Conservation (phyloP, 1,284 basidiomycete genomes). For the Puccinia triticina region DNA sequence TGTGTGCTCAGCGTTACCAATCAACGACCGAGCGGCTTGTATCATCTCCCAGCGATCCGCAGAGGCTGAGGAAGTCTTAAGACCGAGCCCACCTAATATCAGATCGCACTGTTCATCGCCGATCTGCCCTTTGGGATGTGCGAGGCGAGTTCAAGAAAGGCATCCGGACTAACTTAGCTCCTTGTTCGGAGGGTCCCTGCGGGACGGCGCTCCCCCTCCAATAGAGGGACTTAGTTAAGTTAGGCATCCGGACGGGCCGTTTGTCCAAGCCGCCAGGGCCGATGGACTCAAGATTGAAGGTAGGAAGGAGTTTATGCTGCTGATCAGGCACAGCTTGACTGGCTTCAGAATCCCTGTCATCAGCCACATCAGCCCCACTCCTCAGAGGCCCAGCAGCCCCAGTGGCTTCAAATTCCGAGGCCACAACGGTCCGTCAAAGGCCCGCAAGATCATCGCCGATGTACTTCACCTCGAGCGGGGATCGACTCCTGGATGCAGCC, state of each 20-base stretch:
- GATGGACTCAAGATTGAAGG: constrained; percentile 20
- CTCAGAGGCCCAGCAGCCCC: constrained; percentile 79
- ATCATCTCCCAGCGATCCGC: constrained; percentile 80
- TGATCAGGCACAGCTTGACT: constrained; percentile 65
- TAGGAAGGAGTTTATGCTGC: constrained; percentile 53
- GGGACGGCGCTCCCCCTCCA: no score
- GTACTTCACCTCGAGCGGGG: constrained; percentile 74
- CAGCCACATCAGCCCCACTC: constrained; percentile 89
- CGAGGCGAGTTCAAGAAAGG: constrained; percentile 70
- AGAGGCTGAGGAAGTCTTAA: constrained; percentile 65
- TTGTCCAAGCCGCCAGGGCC: constrained; percentile 61
- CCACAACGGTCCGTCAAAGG: constrained; percentile 67
- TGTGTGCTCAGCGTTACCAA: constrained; percentile 81
- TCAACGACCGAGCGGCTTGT: constrained; percentile 85
- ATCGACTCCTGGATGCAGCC: no score
- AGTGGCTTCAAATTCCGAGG: constrained; percentile 92
- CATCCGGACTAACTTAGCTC: no score
- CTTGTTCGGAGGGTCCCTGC: no score
- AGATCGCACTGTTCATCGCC: constrained; percentile 79
- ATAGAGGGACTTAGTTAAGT: no score
- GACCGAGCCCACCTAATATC: constrained; percentile 58
- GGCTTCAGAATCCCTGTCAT: constrained; percentile 87
- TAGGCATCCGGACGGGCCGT: constrained; percentile 67
- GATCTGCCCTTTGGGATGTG: constrained; percentile 97
- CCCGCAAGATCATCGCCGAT: constrained; percentile 68